Conservation (phyloP, 345 rosid genomes). For the Eutrema japonicum region DNA sequence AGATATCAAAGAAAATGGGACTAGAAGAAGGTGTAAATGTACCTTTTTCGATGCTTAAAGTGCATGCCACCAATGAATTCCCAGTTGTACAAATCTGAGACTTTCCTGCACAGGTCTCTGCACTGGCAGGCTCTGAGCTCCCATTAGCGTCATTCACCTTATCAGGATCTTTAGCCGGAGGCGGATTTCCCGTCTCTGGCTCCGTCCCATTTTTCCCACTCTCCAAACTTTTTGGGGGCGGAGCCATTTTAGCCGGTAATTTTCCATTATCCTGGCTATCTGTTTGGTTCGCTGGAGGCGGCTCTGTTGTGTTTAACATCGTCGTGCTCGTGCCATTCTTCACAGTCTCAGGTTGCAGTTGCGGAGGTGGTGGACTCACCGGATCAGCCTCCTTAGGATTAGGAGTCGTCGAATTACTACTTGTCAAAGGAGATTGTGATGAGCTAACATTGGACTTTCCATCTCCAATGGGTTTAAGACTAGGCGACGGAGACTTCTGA, state of each 20-base stretch:
- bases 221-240: slow-evolving; percentile 29
- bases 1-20: neutral
- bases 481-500: slow-evolving; percentile 53
- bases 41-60: slow-evolving; percentile 56
- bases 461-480: slow-evolving; percentile 23
- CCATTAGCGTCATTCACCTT: slow-evolving; percentile 38
- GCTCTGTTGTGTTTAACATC: slow-evolving; percentile 28
- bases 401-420: slow-evolving; percentile 36
- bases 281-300: slow-evolving; percentile 42
- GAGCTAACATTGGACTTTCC: slow-evolving; percentile 40
- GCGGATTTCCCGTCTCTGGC: slow-evolving; percentile 5
- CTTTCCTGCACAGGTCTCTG: slow-evolving; percentile 56
- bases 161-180: slow-evolving; percentile 22
- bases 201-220: slow-evolving; percentile 33
- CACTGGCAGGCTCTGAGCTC: slow-evolving; percentile 39
- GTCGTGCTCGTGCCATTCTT: slow-evolving; percentile 30
- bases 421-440: slow-evolving; percentile 22
- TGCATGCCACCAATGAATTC: slow-evolving; percentile 57
- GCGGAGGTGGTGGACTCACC: slow-evolving; percentile 41
- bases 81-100: slow-evolving; percentile 48
- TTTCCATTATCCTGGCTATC: slow-evolving; percentile 30
- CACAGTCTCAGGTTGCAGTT: slow-evolving; percentile 22
- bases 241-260: slow-evolving; percentile 18
- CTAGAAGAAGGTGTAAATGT: slow-evolving; percentile 17
- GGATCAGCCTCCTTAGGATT: slow-evolving; percentile 38